A percentile compares a stretch with the other conserved stretches of the same genome.
phyloP scores from a whole-genome alignment of 129 eudicot species.

The Silybum marianum region DNA sequence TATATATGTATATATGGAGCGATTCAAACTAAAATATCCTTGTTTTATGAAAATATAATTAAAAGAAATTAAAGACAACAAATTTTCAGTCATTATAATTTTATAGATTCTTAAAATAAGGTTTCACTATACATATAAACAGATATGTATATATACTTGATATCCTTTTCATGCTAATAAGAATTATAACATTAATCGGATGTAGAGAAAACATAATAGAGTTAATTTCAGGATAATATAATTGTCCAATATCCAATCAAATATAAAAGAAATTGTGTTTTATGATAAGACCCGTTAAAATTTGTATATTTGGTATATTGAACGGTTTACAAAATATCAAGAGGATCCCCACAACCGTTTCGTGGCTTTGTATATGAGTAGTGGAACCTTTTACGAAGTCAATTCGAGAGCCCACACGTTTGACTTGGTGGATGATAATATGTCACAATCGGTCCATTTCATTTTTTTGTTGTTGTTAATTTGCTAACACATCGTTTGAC shows the following conservation, averaged over 20 bases:
- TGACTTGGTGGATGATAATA: constrained; percentile 1
- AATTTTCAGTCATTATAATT: no score
- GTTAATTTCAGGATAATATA: background rate
- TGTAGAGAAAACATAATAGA: background rate
- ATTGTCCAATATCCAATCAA: background rate
- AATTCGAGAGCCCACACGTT: constrained; percentile 25
- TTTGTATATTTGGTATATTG: background rate
- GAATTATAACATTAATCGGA: background rate
- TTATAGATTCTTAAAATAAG: no score
- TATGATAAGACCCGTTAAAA: background rate
- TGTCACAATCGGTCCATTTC: background rate
- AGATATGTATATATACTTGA: background rate
- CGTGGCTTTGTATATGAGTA: background rate
- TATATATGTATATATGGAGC: no score
- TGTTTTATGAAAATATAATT: no score
- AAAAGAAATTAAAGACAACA: no score
- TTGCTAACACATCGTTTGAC: background rate
- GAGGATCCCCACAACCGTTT: background rate
- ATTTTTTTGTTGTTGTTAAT: background rate
- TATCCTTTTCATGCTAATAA: background rate
- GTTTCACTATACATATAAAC: background rate
- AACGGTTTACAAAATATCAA: background rate
- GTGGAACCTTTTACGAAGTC: background rate
- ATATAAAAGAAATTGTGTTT: background rate
- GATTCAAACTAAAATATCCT: no score